A percentile compares a stretch with the other conserved stretches of the same genome.
phyloP scores from a whole-genome alignment of 2,329 filamentous ascomycete species.

The Teratosphaeria epicoccoides region DNA sequence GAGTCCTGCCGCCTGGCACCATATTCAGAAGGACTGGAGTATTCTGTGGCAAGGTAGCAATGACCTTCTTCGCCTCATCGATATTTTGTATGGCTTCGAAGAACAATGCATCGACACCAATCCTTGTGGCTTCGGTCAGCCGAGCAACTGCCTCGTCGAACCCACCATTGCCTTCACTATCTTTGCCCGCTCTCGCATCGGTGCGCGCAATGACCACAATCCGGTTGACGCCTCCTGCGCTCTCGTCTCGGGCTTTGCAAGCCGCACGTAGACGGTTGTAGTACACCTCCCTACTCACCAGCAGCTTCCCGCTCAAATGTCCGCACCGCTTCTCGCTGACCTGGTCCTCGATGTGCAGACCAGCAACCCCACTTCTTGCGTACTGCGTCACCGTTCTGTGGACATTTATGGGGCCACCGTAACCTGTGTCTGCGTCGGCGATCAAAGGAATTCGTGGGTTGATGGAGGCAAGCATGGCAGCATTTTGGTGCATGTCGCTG shows the following conservation, averaged over 20 bases:
- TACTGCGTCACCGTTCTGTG: slow-evolving; percentile 17
- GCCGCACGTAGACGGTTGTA: slow-evolving; percentile 49
- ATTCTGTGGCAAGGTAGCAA: slow-evolving; percentile 36
- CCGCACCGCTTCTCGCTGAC: slow-evolving; percentile 53
- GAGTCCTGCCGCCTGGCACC: slow-evolving; percentile 47
- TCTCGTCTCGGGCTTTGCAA: slow-evolving; percentile 36
- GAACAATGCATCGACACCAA: slow-evolving; percentile 50
- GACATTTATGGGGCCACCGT: slow-evolving; percentile 34
- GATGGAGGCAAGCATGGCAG: slow-evolving; percentile 54
- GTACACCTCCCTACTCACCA: slow-evolving; percentile 44
- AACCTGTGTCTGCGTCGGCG: slow-evolving; percentile 51
- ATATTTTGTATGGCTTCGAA: slow-evolving; percentile 47
- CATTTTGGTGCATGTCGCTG: slow-evolving; percentile 53
- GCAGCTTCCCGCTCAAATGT: slow-evolving; percentile 50
- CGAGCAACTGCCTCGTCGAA: slow-evolving; percentile 47
- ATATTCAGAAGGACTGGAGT: slow-evolving; percentile 47
- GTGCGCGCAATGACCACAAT: slow-evolving; percentile 57
- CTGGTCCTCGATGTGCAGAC: slow-evolving; percentile 54
- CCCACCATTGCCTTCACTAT: slow-evolving; percentile 32
- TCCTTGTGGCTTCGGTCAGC: slow-evolving; percentile 40
- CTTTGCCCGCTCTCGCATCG: slow-evolving; percentile 43
- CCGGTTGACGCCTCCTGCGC: slow-evolving; percentile 36
- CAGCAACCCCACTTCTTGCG: slow-evolving; percentile 44
- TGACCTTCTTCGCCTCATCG: slow-evolving; percentile 41
- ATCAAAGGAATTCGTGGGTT: slow-evolving; percentile 48